phyloP scores from a whole-genome alignment of 805 yeast species.

The Blastobotrys peoriensis region DNA sequence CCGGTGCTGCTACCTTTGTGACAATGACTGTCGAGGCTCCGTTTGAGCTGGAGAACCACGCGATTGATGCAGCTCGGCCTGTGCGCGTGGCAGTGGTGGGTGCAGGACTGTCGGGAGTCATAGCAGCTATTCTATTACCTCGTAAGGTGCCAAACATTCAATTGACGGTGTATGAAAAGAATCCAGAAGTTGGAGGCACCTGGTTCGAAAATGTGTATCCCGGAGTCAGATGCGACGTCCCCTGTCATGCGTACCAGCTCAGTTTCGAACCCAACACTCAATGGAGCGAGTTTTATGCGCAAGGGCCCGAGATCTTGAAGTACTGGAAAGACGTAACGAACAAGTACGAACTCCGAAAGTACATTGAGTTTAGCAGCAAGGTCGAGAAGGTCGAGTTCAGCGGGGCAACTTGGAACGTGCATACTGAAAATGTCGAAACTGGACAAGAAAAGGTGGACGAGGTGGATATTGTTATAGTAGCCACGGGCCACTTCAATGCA shows the following conservation, averaged over 20 bases:
- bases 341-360: slow-evolving; percentile 21
- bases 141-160: slow-evolving; percentile 21
- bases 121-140: slow-evolving; percentile 21
- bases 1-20: too few species aligned
- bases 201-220: slow-evolving; percentile 23
- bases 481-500: slow-evolving; percentile 25
- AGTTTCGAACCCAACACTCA: slow-evolving; percentile 26
- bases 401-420: slow-evolving; percentile 12
- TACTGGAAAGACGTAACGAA: slow-evolving; percentile 22
- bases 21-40: not conserved
- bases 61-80: slow-evolving; percentile 9
- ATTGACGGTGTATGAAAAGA: slow-evolving; percentile 24
- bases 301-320: slow-evolving; percentile 21
- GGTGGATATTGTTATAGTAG: slow-evolving; percentile 22
- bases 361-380: slow-evolving; percentile 17
- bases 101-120: slow-evolving; percentile 28
- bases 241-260: slow-evolving; percentile 26
- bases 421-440: slow-evolving; percentile 2
- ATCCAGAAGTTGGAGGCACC: slow-evolving; percentile 25
- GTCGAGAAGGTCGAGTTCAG: slow-evolving; percentile 19
- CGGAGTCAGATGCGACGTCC: slow-evolving; percentile 25
- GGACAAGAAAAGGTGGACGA: slow-evolving; percentile 14
- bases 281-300: slow-evolving; percentile 24
- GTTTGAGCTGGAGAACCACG: slow-evolving; percentile 8
- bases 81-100: slow-evolving; percentile 23